These are phyloP conservation scores for Podospora australis DNA, from an alignment of 495 filamentous ascomycete genomes.

Conservation along the genomic window DNA sequence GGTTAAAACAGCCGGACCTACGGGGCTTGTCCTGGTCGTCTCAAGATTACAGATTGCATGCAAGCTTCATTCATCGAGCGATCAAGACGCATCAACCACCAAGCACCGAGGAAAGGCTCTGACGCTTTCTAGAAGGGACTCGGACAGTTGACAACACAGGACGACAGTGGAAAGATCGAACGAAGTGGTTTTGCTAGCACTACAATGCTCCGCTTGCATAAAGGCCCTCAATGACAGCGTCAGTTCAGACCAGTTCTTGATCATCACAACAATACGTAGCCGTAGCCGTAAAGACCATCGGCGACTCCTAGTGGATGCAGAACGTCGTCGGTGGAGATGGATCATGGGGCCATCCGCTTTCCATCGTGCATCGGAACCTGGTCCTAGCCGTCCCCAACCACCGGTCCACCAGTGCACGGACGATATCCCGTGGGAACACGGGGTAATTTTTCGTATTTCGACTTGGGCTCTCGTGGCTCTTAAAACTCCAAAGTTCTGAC, in stretches of 20 bases:
- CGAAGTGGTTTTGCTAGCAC: background rate
- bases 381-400: too few species aligned
- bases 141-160: background rate
- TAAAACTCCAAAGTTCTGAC: too few species aligned
- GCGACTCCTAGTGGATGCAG: background rate
- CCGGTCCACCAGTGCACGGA: conserved; percentile 1
- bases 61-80: background rate
- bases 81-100: background rate
- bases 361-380: conserved; percentile 2
- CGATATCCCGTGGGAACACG: background rate
- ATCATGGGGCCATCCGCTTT: background rate
- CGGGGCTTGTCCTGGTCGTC: too few species aligned
- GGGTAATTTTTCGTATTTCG: background rate
- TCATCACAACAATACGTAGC: background rate
- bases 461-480: background rate
- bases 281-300: background rate
- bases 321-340: background rate
- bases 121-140: conserved; percentile 2
- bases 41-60: too few species aligned
- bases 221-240: background rate
- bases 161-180: background rate
- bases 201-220: background rate
- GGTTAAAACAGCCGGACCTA: too few species aligned
- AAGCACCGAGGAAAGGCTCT: background rate
- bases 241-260: conserved; percentile 1